Base-by-base conservation (phyloP, 805 yeast genomes). In the Candida ulmi region DNA sequence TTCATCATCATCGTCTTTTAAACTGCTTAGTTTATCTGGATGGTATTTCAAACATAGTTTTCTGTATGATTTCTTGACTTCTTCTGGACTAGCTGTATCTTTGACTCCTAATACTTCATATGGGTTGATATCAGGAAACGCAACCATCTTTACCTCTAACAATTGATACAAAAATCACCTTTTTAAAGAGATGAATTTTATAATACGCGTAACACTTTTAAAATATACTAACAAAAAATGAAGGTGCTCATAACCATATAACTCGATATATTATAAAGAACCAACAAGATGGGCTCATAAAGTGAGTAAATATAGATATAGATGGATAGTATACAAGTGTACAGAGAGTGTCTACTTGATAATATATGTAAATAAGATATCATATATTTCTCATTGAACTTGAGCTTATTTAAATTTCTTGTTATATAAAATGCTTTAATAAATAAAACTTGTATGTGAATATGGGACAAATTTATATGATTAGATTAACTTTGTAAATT, bases 41-140 rank as follows among this genome's bases (percentile, higher is more conserved):
- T 84, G 95, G 43, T 74, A 70, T 36, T 65, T 61, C 24, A 84
- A 63, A 46, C 90, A 84, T 27, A 72, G 53, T 42, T 75, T 76
- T 47, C 84, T 72, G 52, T 84, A 84, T 0, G 85, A 74, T 52
- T 73, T 78, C 54, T 83, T 85, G 46, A 87, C 72, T 11, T 71
- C 80, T 0, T 72, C 62, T n/a, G n/a, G n/a, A 1, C 72, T 76
- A 4, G 76, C 58, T 3, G 76, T 70, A 0, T 57, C 51, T 5
- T 43, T 48, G 1, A 81, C 68, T 2, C 62, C 71, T 12, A 83
- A 63, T 3, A 66, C 68, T 33, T 63, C 72, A 51, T 84, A 84
- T 0, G 88, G 88, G 48, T 84, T 75, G 5, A 80, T 60, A 41
- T 76, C 79, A 30, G 74, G 73, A 46, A 68, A 74, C 6, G 17